Base-by-base conservation (phyloP, 768 basidiomycete species). In the Podaxis rugospora region DNA sequence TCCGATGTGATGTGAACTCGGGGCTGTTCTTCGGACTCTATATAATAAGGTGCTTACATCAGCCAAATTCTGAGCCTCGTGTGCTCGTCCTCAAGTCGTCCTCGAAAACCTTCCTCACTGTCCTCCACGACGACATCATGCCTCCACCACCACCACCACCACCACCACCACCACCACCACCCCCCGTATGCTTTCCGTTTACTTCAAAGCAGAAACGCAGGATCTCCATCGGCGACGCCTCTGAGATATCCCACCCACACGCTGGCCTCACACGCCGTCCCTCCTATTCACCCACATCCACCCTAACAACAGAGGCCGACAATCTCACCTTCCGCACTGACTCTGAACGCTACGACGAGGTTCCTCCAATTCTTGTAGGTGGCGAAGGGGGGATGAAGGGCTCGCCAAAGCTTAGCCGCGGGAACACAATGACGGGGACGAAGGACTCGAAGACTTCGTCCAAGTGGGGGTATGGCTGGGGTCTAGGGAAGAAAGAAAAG, bases 401-500 rank as follows among this genome's bases (percentile, higher is more conserved):
- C 11, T 74, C 70, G 51, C 74, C 75, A 23, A 80, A 78, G 65
- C 72, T 82, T 21, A 70, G 71, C 1, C 79, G 84, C 57, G 75
- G 77, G 1, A 84, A 79, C 66, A 81, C 86, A 3, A 80, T 83
- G 72, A 78, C 78, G 0, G 85, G 86, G 32, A 83, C 84, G 21
- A 87, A 84, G 71, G 83, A 80, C 63, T 80, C 80, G 2, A 71
- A 74, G 10, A 64, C 70, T 1, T 72, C 80, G 40, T 73, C 72
- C 50, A 84, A 76, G 68, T 86, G 82, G 80, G 88, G 88, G n/a
- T 89, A 88, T 70, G 87, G 87, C 40, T 87, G 86, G 84, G 87
- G 87, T 0, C 55, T 83, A 40, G 87, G 87, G 47, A 85, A 78
- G 74, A 79, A 78, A 63, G 79, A 78, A 57, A 82, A 81, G 62